Base-by-base conservation (phyloP, 495 filamentous ascomycete genomes). In the Daldinia vernicosa region DNA sequence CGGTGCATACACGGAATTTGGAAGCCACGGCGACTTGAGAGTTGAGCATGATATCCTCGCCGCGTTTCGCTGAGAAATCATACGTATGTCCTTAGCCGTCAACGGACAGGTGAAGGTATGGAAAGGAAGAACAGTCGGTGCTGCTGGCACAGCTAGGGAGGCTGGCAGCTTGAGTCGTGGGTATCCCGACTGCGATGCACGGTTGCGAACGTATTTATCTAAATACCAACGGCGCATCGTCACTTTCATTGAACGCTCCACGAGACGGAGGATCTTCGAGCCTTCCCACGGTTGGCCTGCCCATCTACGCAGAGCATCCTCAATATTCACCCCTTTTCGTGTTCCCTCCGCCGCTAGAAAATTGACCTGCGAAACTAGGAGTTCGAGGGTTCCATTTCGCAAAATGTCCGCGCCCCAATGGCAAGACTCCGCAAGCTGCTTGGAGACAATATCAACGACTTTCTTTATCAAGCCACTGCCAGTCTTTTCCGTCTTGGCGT, bases 71-170 rank as follows among this genome's bases (percentile, higher is more conserved):
- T 98, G 94, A 17, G 95, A 98, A 66, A 99, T 98, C 78, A 91
- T 90, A 3, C 96, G 91, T 67, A 99, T 93, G 72, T 98, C 93
- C 76, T 94, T 95, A 2, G 95, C 94, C 14, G 93, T 94, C 61
- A 99, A 81, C 0, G 95, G 95, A 71, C 92, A 97, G 35, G 95
- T 98, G 76, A 99, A 99, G 2, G 95, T 98, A 76, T 99, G 96
- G 74, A 99, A 99, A n/a, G 95, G 95, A 2, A 99, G 83, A 14
- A 99, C 94, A 0, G 95, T 99, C 11, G 95, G 95, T 17, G 95
- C 95, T 57, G 91, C 90, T 5, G 96, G 96, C 7, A 95, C 87
- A 17, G 94, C 85, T 30, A 99, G 80, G 33, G 86, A 84, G 24
- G 87, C 75, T 6, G 96, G 95, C 45, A 97, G 83, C 67, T 88